Base-by-base conservation (phyloP, 2,329 filamentous ascomycete genomes). In the Lasiodiplodia hormozganensis region DNA sequence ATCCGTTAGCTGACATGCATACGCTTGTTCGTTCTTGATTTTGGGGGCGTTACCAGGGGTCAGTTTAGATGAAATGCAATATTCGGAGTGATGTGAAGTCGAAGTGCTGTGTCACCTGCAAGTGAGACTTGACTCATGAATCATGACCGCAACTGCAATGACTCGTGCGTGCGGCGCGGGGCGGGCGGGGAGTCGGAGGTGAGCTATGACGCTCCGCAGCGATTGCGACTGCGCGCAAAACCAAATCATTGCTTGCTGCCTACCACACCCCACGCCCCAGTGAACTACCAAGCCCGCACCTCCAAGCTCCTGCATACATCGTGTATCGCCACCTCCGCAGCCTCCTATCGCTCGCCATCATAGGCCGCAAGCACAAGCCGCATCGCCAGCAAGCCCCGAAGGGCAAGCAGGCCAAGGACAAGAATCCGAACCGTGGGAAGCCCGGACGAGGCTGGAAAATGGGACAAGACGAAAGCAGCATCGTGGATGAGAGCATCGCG, bases 401-500 rank as follows among this genome's bases (percentile, higher is more conserved):
- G 68, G 76, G 71, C 64, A 66, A 71, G 68, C 70, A 70, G 68
- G 72, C 71, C 49, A 73, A 73, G 54, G 72, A 72, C 54, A 75
- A 73, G 71, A 71, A 74, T 70, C 74, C 72, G 68, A 31, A 43
- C 36, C 72, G 73, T 62, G 72, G 71, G 38, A 74, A 74, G 72
- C 70, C 74, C 70, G 69, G 69, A 43, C 67, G 69, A 53, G 69
- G 76, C 66, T 72, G 70, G 58, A 92, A 83, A 68, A 97, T 97
- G 95, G 94, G 94, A 69, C 93, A 97, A 79, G 93, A 97, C 77
- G 85, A 89, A 72, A 96, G 92, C 28, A 85, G 82, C 38, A 79
- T 94, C 71, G 86, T 95, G 71, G 87, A 90, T 75, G 88, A 91
- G 71, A 85, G 86, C 71, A 88, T 87, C 28, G 82, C 83, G 47